phyloP scores from a whole-genome alignment of 176 grass and related monocot genomes.

The Tillandsia leiboldiana region DNA sequence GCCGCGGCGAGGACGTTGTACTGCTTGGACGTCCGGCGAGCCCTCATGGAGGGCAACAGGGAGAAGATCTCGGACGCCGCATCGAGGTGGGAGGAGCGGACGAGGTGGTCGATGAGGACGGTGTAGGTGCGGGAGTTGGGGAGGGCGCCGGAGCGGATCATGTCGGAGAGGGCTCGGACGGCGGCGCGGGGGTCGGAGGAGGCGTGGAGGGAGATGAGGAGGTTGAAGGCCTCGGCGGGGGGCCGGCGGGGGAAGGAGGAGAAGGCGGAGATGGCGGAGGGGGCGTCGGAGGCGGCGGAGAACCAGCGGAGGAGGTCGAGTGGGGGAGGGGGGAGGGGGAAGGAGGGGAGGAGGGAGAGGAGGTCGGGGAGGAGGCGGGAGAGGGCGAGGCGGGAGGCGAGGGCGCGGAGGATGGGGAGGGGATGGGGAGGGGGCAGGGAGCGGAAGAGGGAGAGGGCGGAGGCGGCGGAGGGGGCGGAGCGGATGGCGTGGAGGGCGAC shows the following conservation, averaged over 20 bases:
- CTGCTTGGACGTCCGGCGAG: constrained; percentile 44
- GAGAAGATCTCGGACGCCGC: constrained; percentile 51
- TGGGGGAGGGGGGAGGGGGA: constrained; percentile 33
- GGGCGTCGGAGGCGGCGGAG: constrained; percentile 31
- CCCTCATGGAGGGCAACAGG: constrained; percentile 55
- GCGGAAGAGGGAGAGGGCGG: constrained; percentile 23
- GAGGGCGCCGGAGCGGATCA: constrained; percentile 54
- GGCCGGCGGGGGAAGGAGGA: constrained; percentile 29
- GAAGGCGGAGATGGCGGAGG: constrained; percentile 30
- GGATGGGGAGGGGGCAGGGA: constrained; percentile 18
- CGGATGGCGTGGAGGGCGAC: constrained; percentile 31
- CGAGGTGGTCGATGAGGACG: constrained; percentile 48
- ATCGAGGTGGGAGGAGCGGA: constrained; percentile 37
- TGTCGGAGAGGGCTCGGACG: constrained; percentile 45
- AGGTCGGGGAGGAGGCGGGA: constrained; percentile 24
- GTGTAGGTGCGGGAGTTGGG: constrained; percentile 70
- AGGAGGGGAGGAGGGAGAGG: constrained; percentile 28
- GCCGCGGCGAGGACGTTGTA: constrained; percentile 68
- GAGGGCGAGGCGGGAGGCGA: constrained; percentile 35
- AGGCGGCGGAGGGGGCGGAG: constrained; percentile 12
- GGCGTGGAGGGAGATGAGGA: constrained; percentile 42
- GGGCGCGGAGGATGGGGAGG: constrained; percentile 19
- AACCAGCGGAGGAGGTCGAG: constrained; percentile 46
- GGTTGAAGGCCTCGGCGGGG: constrained; percentile 46
- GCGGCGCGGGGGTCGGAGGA: constrained; percentile 27